Evolutionary conservation across 257 asterid genomes (phyloP).

Genomic region (Echites panduratus): DNA sequence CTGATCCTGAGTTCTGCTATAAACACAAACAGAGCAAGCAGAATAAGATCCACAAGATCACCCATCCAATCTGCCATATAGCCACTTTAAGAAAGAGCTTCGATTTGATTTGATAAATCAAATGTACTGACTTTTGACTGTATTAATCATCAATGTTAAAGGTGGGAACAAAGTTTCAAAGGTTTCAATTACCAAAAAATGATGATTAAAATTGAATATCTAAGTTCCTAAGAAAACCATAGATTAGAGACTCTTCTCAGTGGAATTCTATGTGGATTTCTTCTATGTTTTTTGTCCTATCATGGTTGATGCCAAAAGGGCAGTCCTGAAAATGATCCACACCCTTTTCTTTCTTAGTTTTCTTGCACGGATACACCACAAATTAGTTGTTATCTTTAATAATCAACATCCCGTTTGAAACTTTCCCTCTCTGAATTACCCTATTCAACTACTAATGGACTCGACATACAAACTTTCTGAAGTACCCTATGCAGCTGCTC

Average conservation of each 20-base stretch:
- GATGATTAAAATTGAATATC: not conserved
- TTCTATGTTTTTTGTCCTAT: not conserved
- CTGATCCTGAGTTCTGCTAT: constrained; percentile 26
- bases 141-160: not conserved
- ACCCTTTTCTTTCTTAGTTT: too few species aligned
- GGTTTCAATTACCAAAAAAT: too few species aligned
- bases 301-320: not conserved
- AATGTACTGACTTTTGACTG: not conserved
- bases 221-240: not conserved
- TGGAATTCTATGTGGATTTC: not conserved
- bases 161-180: not conserved
- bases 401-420: too few species aligned
- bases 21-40: constrained; percentile 39
- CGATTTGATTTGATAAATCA: not conserved
- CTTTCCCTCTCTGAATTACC: too few species aligned
- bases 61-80: constrained; percentile 80
- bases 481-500: too few species aligned
- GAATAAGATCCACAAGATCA: constrained; percentile 33
- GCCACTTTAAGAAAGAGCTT: constrained; percentile 24
- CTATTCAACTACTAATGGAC: too few species aligned
- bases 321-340: too few species aligned
- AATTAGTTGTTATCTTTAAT: too few species aligned
- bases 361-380: too few species aligned
- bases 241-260: not conserved
- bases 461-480: too few species aligned